phyloP scores from a whole-genome alignment of 768 basidiomycete species.

The Candolleomyces efflorescens region DNA sequence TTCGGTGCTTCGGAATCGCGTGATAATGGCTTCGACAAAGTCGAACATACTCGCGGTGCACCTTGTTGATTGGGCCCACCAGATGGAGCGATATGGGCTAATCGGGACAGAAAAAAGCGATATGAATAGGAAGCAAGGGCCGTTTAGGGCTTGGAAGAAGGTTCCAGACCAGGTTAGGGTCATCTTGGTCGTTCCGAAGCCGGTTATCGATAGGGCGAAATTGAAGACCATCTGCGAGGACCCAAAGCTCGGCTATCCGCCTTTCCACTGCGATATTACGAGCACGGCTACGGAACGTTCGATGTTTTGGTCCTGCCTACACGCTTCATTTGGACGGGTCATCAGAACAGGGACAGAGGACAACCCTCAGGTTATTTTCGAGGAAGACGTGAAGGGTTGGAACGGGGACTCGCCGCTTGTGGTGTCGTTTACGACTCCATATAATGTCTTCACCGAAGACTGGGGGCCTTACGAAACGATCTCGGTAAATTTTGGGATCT shows the following conservation, averaged over 20 bases:
- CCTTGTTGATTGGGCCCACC: slow-evolving; percentile 45
- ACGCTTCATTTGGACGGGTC: slow-evolving; percentile 29
- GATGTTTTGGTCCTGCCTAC: slow-evolving; percentile 31
- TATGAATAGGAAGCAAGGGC: background rate
- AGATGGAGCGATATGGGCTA: slow-evolving; percentile 38
- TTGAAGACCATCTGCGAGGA: slow-evolving; percentile 16
- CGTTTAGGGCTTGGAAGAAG: slow-evolving; percentile 24
- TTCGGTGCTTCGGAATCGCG: slow-evolving; percentile 23
- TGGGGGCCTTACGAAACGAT: slow-evolving; percentile 7
- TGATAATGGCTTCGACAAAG: slow-evolving; percentile 5
- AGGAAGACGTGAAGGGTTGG: slow-evolving; percentile 30
- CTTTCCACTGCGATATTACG: slow-evolving; percentile 32
- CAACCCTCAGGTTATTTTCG: slow-evolving; percentile 11
- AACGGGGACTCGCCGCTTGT: slow-evolving; percentile 30
- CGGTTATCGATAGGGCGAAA: slow-evolving; percentile 13
- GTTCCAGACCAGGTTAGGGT: slow-evolving; percentile 30
- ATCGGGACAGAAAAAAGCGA: slow-evolving; percentile 8
- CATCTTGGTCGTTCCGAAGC: slow-evolving; percentile 28
- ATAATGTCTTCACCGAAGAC: slow-evolving; percentile 22
- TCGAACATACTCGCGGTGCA: slow-evolving; percentile 19
- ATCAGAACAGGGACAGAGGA: slow-evolving; percentile 8
- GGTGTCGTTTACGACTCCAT: slow-evolving; percentile 30
- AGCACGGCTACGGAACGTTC: background rate
- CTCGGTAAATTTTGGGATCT: slow-evolving; percentile 19
- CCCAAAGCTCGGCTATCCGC: slow-evolving; percentile 24